Base-by-base conservation (phyloP, 2,329 filamentous ascomycete genomes). In the Calycina herbarum region DNA sequence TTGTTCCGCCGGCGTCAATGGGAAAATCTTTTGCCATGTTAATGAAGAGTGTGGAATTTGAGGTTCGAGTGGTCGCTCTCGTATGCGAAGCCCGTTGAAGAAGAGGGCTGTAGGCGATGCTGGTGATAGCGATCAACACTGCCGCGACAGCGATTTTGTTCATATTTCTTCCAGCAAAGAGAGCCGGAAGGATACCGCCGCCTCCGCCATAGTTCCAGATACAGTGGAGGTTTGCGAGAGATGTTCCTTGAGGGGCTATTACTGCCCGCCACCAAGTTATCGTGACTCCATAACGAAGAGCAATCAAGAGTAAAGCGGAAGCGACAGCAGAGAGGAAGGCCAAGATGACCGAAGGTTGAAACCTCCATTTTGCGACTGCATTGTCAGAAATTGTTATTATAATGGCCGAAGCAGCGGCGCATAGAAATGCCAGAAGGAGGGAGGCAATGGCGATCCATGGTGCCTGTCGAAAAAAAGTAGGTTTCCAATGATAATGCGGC, bases 181-280 rank as follows among this genome's bases (percentile, higher is more conserved):
- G 27, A 17, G 57, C 57, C 1, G 57, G 13, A 13, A 11, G 17
- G 29, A 59, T 35, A 5, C 33, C 33, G 15, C 57, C 33, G 15
- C 33, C 57, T 10, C 56, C 56, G 57, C 57, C 57, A 40, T 59
- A 33, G 24, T 59, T 59, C 57, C 33, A 59, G 57, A 59, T 59
- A 17, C 38, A 11, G 31, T 59, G 33, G 6, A 59, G 33, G 10
- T n/a, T 59, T 17, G 57, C 57, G 8, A 59, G 33, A 11, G 27
- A 2, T 40, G 57, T 59, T 35, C 57, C 29, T 40, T 59, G 29
- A 15, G 27, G 13, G 24, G n/a, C 10, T 20, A 29, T 10, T 2
- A 24, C 57, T 20, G 57, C 57, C 5, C 57, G 33, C 57, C 57
- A 59, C 57, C 57, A 59, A 2, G 57, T 38, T 17, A 59, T 59